Evolutionary conservation across 768 basidiomycete genomes (phyloP), one percentile per base, ranked within the genome.

Genomic region (Tremella fuciformis): DNA sequence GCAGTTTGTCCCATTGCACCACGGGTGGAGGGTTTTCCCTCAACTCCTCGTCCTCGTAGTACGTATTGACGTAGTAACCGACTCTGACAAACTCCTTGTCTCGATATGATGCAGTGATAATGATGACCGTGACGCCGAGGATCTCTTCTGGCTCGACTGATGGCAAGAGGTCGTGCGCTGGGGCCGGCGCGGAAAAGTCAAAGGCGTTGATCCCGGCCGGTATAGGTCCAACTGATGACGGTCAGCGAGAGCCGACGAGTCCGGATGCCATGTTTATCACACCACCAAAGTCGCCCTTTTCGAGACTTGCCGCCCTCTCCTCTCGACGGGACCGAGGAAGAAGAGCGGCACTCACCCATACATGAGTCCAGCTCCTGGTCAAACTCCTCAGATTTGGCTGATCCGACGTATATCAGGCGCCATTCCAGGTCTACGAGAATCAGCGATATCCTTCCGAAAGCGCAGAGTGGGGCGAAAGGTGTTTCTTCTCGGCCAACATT

Each of bases 51-150:
- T 88, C 90, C 76, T 96, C 94, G 73, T 97, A 98, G 77, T 98
- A 94, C 22, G 93, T 97, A 73, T 98, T 93, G 78, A 98, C 96
- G 77, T 99, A 99, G 76, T 99, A 98, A 7, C 96, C 96, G 24
- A 99, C 93, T 47, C 94, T 86, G n/a, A 99, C 94, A 71, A 99
- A 99, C 76, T 98, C 96, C 71, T 96, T 93, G 52, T 97, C 94
- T 39, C 86, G 85, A 78, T 98, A 99, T 11, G 89, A 89, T 7
- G 91, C 96, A 0, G 93, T 98, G 52, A 99, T 83, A 69, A 99
- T 97, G 73, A 98, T 86, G 6, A 94, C 96, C 1, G 94, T 90
- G 16, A 99, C 93, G 47, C 96, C 96, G 13, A 99, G 83, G 29
- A 94, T 89, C 72, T 98, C 94, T 61, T 89, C 86, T 29, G 84